Evolutionary conservation across 495 filamentous ascomycete genomes (phyloP).

Genomic region (Neurospora sp.): DNA sequence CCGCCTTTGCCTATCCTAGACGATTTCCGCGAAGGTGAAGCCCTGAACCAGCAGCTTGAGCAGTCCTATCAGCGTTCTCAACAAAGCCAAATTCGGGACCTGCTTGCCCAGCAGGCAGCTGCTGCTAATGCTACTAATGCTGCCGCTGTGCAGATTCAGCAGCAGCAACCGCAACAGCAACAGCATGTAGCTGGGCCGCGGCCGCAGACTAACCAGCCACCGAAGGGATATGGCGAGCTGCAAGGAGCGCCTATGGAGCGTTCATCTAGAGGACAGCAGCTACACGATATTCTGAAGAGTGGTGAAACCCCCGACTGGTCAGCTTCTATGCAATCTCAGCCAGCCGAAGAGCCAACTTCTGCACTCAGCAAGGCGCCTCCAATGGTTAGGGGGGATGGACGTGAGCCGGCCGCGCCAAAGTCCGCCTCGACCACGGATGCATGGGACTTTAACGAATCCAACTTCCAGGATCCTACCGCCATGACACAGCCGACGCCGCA

Average conservation of each 20-base stretch:
- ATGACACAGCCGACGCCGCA: conserved; percentile 22
- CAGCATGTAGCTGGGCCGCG: conserved; percentile 26
- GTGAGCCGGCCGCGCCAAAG: conserved; percentile 33
- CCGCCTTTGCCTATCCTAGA: conserved; percentile 39
- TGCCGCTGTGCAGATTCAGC: neutral
- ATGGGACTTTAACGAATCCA: conserved; percentile 86
- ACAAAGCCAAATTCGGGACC: conserved; percentile 21
- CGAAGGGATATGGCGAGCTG: neutral
- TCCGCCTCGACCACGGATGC: conserved; percentile 37
- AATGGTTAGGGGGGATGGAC: conserved; percentile 10
- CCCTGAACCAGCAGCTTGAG: conserved; percentile 28
- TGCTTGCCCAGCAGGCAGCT: conserved; percentile 31
- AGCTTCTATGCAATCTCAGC: conserved; percentile 26
- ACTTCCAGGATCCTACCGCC: conserved; percentile 34
- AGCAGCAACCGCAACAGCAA: neutral
- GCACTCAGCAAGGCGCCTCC: conserved; percentile 22
- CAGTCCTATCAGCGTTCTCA: conserved; percentile 23
- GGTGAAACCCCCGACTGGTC: conserved; percentile 33
- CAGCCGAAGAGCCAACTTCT: conserved; percentile 45
- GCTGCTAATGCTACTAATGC: conserved; percentile 2
- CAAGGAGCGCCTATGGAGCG: conserved; percentile 30
- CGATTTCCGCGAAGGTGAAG: conserved; percentile 37
- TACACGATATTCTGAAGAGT: conserved; percentile 21
- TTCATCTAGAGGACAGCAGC: conserved; percentile 25
- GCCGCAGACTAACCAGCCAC: conserved; percentile 40